Percentiles rank a stretch among this genome's conserved stretches.
Conservation (phyloP, 78 protist species). For the Dictyostelium brefeldianum region DNA sequence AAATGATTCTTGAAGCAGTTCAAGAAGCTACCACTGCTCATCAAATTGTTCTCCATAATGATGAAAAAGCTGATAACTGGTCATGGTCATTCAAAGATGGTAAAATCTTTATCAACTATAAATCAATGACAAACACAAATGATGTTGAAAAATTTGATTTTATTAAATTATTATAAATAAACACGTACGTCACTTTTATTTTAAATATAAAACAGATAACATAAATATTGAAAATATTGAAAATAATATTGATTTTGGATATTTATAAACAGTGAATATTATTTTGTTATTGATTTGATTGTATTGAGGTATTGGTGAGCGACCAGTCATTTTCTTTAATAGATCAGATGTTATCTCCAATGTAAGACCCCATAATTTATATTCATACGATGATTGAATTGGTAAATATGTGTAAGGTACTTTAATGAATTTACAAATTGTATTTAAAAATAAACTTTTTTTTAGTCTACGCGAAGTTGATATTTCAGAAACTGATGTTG, state of each 20-base stretch:
- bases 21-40: no score
- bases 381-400: neutral
- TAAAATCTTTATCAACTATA: no score
- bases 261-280: neutral
- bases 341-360: slow-evolving; percentile 52
- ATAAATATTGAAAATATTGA: neutral
- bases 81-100: no score
- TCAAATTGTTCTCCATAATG: no score
- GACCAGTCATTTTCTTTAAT: neutral
- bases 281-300: neutral
- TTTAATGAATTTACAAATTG: neutral
- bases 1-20: no score
- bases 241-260: neutral
- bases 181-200: no score
- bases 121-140: no score
- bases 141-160: neutral
- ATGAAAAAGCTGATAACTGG: no score
- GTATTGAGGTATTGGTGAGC: slow-evolving; percentile 1
- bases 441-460: slow-evolving; percentile 20
- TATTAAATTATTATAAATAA: neutral
- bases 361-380: slow-evolving; percentile 58
- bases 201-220: neutral
- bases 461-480: slow-evolving; percentile 15
- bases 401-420: slow-evolving; percentile 50
- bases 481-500: neutral